These are phyloP conservation scores for Solanum medicagineum DNA, from an alignment of 257 asterid genomes.

Conservation along the genomic window DNA sequence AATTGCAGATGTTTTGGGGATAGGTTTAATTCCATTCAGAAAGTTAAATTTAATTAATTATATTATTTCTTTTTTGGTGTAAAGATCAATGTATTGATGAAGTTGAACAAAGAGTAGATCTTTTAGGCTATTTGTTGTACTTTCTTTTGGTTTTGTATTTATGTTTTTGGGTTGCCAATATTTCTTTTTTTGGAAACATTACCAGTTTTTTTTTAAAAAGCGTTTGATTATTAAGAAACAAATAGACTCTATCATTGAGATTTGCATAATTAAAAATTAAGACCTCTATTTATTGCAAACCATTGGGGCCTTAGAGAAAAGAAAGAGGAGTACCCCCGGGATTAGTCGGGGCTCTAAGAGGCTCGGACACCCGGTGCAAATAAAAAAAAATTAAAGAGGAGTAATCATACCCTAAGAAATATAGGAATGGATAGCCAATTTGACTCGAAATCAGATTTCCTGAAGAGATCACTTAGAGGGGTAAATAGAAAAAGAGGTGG, in stretches of 20 bases:
- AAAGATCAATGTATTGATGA: not conserved
- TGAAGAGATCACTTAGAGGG: not conserved
- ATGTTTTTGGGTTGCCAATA: not conserved
- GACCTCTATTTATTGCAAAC: not conserved
- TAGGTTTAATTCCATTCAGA: not conserved
- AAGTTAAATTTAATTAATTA: not conserved
- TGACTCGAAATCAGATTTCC: not conserved
- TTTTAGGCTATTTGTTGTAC: not conserved
- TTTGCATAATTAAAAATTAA: not conserved
- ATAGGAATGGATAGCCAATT: not conserved
- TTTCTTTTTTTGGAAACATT: not conserved
- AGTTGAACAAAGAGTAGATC: not conserved
- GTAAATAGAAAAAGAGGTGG: not conserved
- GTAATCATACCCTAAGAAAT: not conserved
- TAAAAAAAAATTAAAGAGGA: not conserved
- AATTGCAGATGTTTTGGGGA: not conserved
- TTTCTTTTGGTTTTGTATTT: not conserved
- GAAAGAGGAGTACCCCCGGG: not conserved
- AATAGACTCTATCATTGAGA: not conserved
- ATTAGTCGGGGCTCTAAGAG: too few species aligned
- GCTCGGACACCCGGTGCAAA: too few species aligned
- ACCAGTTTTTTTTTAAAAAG: not conserved
- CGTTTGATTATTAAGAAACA: not conserved
- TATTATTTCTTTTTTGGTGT: not conserved
- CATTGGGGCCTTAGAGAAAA: not conserved